phyloP scores from a whole-genome alignment of 2,329 filamentous ascomycete species.

The Paecilomyces variotii region DNA sequence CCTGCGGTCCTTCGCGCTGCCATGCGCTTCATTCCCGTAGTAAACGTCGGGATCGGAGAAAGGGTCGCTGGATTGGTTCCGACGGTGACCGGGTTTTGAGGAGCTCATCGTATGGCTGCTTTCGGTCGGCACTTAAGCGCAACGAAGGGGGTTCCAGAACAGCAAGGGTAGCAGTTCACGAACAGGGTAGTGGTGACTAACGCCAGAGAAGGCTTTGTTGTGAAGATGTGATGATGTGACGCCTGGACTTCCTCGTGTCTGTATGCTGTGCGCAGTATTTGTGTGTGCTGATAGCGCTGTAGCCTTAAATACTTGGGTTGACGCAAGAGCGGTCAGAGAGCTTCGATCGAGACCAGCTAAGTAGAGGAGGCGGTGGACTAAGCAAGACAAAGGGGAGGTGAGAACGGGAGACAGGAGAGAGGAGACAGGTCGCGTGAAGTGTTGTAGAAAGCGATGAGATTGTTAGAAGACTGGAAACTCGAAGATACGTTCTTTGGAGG shows the following conservation, averaged over 20 bases:
- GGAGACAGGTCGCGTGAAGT: not conserved
- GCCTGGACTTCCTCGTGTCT: not conserved
- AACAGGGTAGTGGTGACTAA: not conserved
- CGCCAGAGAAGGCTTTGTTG: not conserved
- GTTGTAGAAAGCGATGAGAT: not conserved
- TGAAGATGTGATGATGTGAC: not conserved
- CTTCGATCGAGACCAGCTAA: not conserved
- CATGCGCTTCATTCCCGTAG: constrained; percentile 47
- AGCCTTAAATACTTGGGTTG: not conserved
- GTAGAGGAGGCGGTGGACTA: not conserved
- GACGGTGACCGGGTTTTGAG: constrained; percentile 27
- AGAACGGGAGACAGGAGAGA: not conserved
- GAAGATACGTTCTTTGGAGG: not conserved
- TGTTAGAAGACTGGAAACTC: not conserved
- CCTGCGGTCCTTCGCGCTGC: constrained; percentile 38
- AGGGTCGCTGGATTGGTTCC: constrained; percentile 44
- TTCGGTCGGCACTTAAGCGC: not conserved
- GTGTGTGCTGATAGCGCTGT: not conserved
- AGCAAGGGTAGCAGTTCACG: not conserved
- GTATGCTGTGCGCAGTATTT: not conserved
- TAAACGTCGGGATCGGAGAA: constrained; percentile 52
- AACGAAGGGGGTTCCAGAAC: not conserved
- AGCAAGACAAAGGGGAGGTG: not conserved
- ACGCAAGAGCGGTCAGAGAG: not conserved
- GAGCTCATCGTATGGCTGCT: constrained; percentile 29